Conservation (phyloP, 345 rosid species). For the Cardamine resedifolia region DNA sequence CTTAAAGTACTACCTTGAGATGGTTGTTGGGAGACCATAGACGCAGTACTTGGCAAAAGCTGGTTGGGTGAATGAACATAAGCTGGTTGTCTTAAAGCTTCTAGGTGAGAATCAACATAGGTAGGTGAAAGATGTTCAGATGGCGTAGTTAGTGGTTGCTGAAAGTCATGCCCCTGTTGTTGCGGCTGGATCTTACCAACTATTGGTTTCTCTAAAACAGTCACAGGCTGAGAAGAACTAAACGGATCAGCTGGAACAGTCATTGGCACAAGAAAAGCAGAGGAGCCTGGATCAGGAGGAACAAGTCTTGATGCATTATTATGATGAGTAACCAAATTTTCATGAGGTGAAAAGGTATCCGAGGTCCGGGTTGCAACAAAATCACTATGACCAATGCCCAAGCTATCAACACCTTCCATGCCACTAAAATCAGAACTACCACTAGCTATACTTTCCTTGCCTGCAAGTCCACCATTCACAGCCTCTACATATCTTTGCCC, state of each 20-base stretch:
- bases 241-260: background rate
- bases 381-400: background rate
- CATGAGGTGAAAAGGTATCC: background rate
- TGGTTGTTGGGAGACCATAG: too few relatives aligned
- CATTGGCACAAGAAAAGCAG: background rate
- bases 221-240: background rate
- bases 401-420: background rate
- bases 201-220: background rate
- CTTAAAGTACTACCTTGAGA: too few relatives aligned
- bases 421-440: slow-evolving; percentile 11
- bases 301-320: background rate
- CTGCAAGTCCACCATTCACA: background rate
- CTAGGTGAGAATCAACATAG: background rate
- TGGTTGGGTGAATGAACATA: background rate
- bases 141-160: background rate
- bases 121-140: background rate
- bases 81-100: background rate
- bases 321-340: background rate
- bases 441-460: background rate
- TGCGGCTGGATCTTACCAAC: background rate
- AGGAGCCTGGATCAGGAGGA: background rate
- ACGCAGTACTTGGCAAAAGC: too few relatives aligned
- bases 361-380: background rate
- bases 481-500: background rate
- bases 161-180: background rate